Evolutionary conservation across 805 yeast genomes (phyloP), one percentile per base, ranked within the genome.

Genomic region (Blastobotrys peoriensis): DNA sequence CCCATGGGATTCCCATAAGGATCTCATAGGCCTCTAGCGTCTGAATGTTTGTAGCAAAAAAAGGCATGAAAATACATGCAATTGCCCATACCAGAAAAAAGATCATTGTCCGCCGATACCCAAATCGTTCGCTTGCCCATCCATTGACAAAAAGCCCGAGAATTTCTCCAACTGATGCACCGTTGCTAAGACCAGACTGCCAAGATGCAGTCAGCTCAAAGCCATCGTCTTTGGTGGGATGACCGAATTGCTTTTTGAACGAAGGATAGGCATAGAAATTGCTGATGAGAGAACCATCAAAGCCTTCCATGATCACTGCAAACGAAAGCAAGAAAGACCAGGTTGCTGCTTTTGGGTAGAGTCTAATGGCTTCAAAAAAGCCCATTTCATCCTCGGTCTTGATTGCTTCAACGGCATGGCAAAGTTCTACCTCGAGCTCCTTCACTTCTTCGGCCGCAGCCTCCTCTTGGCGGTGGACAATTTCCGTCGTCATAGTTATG

Each of bases 231-330:
- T 41, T 48, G 10, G 51, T 55, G 38, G 43, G 51, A 15, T 51
- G 54, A 23, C 79, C 79, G 47, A 65, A 74, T 50, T 66, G 65
- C 41, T 54, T 54, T 33, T 59, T 59, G 49, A 74, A 74, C 17
- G 71, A 65, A 3, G 75, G 75, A 55, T 69, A 64, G 3, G 70
- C 75, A 57, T 61, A 74, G 55, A 74, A 68, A 2, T 73, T 61
- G 33, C 58, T 52, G 43, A 74, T 60, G 40, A 74, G 56, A 41
- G 61, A 63, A 21, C 64, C 59, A 52, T 73, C 78, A 58, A 69
- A 73, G 25, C 78, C 78, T 45, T 69, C 75, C 76, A 72, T 72
- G 40, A 73, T 55, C 45, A 74, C 61, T 21, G 74, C 68, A 5
- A 69, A 51, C 5, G 74, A 64, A 38, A 74, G 57, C 33, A 73